These are phyloP conservation scores for Elsinoe fawcettii DNA, from an alignment of 2,329 filamentous ascomycete genomes.

Conservation along the genomic window DNA sequence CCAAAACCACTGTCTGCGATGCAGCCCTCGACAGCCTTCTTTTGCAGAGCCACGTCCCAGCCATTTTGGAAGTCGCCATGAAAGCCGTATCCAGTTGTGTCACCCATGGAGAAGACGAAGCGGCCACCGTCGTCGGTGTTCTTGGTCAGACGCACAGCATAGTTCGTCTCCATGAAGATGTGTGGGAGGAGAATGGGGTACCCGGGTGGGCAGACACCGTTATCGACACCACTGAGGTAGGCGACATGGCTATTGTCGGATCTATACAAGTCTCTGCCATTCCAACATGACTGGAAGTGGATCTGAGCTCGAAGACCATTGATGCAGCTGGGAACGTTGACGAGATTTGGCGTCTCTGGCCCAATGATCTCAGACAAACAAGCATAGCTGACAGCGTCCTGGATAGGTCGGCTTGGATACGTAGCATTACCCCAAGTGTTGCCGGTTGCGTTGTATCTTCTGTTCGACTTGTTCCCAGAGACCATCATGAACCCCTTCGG, in stretches of 20 bases:
- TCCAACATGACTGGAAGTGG: slow-evolving; percentile 34
- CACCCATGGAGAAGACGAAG: slow-evolving; percentile 43
- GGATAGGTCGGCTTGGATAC: slow-evolving; percentile 28
- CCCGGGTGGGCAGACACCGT: slow-evolving; percentile 36
- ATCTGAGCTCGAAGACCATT: slow-evolving; percentile 32
- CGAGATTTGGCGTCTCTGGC: slow-evolving; percentile 28
- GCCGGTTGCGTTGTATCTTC: slow-evolving; percentile 25
- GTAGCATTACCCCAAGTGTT: slow-evolving; percentile 30
- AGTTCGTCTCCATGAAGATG: slow-evolving; percentile 36
- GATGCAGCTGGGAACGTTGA: slow-evolving; percentile 23
- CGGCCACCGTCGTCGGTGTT: slow-evolving; percentile 28
- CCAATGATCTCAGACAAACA: slow-evolving; percentile 21
- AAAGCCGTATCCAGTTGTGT: slow-evolving; percentile 45
- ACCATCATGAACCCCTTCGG: slow-evolving; percentile 24
- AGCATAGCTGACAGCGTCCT: slow-evolving; percentile 27
- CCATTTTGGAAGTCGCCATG: slow-evolving; percentile 49
- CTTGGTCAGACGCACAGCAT: slow-evolving; percentile 28
- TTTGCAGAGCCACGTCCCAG: slow-evolving; percentile 37
- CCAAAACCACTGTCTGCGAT: slow-evolving; percentile 27
- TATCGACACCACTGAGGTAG: slow-evolving; percentile 33
- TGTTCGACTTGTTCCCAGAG: slow-evolving; percentile 29
- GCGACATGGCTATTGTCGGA: slow-evolving; percentile 36
- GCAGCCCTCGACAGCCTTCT: slow-evolving; percentile 32
- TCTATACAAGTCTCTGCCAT: slow-evolving; percentile 31
- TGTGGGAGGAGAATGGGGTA: slow-evolving; percentile 33